These are phyloP conservation scores for Huiozyma naganishii DNA, from an alignment of 805 yeast genomes.

Conservation along the genomic window DNA sequence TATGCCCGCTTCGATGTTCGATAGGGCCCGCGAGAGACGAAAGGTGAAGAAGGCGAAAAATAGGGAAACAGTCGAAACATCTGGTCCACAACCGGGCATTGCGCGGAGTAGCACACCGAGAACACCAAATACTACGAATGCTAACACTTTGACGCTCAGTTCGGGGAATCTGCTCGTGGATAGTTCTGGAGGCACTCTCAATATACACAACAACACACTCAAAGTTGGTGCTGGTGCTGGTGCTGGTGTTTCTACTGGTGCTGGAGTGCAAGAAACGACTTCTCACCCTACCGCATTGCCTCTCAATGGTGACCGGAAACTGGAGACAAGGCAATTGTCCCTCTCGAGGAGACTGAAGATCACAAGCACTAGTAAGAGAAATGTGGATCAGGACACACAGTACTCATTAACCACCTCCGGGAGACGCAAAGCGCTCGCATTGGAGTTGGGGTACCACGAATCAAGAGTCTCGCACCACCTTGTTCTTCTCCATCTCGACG, in stretches of 20 bases:
- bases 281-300: no score
- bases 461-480: conserved; percentile 43
- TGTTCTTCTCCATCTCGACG: conserved; percentile 49
- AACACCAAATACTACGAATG: conserved; percentile 8
- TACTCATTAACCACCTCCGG: no score
- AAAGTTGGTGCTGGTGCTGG: neutral
- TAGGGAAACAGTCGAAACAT: no score
- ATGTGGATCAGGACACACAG: no score
- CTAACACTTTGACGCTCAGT: conserved; percentile 17
- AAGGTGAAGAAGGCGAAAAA: no score
- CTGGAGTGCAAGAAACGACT: no score
- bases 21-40: no score
- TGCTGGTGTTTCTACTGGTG: neutral
- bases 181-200: conserved; percentile 1
- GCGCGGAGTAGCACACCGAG: no score
- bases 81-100: no score
- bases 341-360: neutral
- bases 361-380: neutral
- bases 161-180: conserved; percentile 23
- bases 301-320: no score
- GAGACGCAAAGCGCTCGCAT: conserved; percentile 3
- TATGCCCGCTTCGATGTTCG: no score
- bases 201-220: neutral
- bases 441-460: conserved; percentile 48
- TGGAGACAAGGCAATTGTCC: neutral